Base-by-base conservation (phyloP, 192 early-diverging fungal species). In the Coemansia sp. region DNA sequence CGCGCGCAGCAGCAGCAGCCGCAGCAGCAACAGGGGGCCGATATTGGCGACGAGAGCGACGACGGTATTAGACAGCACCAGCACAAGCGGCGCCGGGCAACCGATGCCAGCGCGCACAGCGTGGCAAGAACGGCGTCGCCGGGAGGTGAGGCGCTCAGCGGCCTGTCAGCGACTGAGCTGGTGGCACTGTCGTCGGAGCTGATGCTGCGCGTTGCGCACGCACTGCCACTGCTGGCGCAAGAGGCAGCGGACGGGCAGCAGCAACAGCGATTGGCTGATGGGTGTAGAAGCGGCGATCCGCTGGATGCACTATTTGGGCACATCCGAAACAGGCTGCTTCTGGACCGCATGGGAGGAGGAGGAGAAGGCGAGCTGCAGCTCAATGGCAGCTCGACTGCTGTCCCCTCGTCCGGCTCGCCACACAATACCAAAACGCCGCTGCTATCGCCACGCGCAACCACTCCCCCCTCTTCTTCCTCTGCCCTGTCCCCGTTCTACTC, bases 131-230 rank as follows among this genome's bases (percentile, higher is more conserved):
- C 50, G 4, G 36, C 55, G 19, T 42, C 60, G 1, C 59, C 69
- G 17, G 59, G 56, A 15, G 63, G 36, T 48, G 65, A 71, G 46
- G 58, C 48, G n/a, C 65, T 36, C 34, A 73, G 75, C 14, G 57
- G 71, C 10, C 57, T 81, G 64, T 61, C 69, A 9, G 73, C 73
- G 9, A 61, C 73, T 9, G 73, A 81, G 73, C 70, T 75, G 15
- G 69, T 81, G 5, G 79, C 79, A 43, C 64, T 81, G 64, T 75
- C 79, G 49, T 74, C 79, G 13, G 73, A 73, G 67, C 79, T 81
- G 57, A 70, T 75, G 54, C 73, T 69, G 25, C 73, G 79, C 3
- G 79, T 81, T 35, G 79, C 79, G 6, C 49, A 52, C 7, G 73
- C 74, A 46, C 59, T 81, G 66, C 79, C 79, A 2, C 42, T 56